phyloP scores from a whole-genome alignment of 148 eudicot species.

The Oxyria digyna region DNA sequence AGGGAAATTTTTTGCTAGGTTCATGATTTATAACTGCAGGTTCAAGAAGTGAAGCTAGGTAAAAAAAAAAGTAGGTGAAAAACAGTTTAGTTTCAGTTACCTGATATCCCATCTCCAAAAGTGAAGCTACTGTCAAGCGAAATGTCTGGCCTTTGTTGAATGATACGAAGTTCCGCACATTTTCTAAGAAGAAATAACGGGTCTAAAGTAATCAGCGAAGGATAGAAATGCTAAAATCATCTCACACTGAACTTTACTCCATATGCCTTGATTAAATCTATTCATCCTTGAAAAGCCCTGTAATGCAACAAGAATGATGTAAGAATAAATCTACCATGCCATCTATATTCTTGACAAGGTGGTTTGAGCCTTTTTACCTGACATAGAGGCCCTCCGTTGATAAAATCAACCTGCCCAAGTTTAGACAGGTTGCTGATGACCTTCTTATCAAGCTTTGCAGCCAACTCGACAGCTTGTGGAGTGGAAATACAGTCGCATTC shows the following conservation, averaged over 20 bases:
- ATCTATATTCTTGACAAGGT: neutral
- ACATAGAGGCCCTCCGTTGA: slow-evolving; percentile 98
- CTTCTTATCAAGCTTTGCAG: slow-evolving; percentile 46
- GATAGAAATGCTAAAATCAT: slow-evolving; percentile 79
- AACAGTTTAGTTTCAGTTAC: slow-evolving; percentile 22
- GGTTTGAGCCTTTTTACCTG: slow-evolving; percentile 38
- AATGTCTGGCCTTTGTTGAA: slow-evolving; percentile 89
- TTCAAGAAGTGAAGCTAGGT: too few species aligned
- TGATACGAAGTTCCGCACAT: slow-evolving; percentile 75
- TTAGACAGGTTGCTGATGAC: slow-evolving; percentile 46
- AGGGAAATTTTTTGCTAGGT: too few species aligned
- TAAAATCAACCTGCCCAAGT: slow-evolving; percentile 93
- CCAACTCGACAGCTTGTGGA: slow-evolving; percentile 67
- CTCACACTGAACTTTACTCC: slow-evolving; percentile 90
- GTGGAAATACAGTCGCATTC: slow-evolving; percentile 73
- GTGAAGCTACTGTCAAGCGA: slow-evolving; percentile 60
- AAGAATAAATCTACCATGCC: too few species aligned
- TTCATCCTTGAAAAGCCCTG: slow-evolving; percentile 93
- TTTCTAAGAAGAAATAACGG: slow-evolving; percentile 65
- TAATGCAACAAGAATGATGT: slow-evolving; percentile 7
- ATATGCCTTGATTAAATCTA: slow-evolving; percentile 65
- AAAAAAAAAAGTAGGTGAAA: too few species aligned
- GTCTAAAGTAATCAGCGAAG: slow-evolving; percentile 71
- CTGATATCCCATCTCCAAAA: slow-evolving; percentile 91
- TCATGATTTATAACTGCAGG: too few species aligned